phyloP scores from a whole-genome alignment of 2,329 filamentous ascomycete genomes.

The Aspergillus novofumigatus region DNA sequence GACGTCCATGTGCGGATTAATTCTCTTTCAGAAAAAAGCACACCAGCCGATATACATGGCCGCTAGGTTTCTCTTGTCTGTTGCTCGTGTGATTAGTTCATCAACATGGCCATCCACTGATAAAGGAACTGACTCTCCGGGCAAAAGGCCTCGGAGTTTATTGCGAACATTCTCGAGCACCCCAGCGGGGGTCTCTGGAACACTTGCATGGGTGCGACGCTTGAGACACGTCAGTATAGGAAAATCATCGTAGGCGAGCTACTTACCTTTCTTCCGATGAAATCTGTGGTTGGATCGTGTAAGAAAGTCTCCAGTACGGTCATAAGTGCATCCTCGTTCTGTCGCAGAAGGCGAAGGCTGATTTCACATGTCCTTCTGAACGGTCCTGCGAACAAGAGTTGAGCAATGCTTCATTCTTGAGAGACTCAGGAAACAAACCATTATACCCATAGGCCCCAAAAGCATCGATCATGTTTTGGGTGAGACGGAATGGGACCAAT shows the following conservation, averaged over 20 bases:
- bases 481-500: slow-evolving; percentile 89
- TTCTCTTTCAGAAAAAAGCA: slow-evolving; percentile 53
- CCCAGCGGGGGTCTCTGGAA: slow-evolving; percentile 67
- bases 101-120: slow-evolving; percentile 98
- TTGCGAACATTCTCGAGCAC: slow-evolving; percentile 85
- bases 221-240: slow-evolving; percentile 18
- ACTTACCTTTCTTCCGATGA: slow-evolving; percentile 67
- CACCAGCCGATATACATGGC: slow-evolving; percentile 98
- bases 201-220: slow-evolving; percentile 48
- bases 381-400: slow-evolving; percentile 49
- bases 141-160: slow-evolving; percentile 79
- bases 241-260: background rate
- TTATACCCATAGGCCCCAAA: slow-evolving; percentile 95
- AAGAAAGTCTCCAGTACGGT: slow-evolving; percentile 96
- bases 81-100: slow-evolving; percentile 83
- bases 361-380: slow-evolving; percentile 89
- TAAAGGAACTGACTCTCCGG: slow-evolving; percentile 84
- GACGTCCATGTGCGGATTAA: background rate
- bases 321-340: slow-evolving; percentile 95
- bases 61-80: slow-evolving; percentile 71
- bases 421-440: slow-evolving; percentile 35
- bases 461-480: slow-evolving; percentile 97
- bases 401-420: background rate
- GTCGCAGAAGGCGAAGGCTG: slow-evolving; percentile 74
- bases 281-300: slow-evolving; percentile 92